These are phyloP conservation scores for Sicyos edulis DNA, from an alignment of 306 rosid species.

Conservation along the genomic window DNA sequence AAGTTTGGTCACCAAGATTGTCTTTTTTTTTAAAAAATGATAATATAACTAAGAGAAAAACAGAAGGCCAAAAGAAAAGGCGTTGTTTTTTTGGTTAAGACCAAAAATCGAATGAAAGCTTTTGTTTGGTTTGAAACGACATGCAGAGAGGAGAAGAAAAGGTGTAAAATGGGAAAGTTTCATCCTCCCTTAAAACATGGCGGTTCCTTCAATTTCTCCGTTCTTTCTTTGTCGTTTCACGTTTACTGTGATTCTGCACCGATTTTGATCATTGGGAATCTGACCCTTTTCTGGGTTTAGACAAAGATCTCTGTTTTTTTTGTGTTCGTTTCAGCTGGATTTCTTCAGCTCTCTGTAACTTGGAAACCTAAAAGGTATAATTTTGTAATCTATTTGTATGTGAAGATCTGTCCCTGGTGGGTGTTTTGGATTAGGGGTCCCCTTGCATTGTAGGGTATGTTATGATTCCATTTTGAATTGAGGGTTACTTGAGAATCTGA, in stretches of 20 bases:
- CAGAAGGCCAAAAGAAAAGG: not conserved
- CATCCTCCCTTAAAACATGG: conserved; percentile 26
- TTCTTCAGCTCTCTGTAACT: not conserved
- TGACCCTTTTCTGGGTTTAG: conserved; percentile 8
- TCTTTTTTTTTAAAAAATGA: too few relatives aligned
- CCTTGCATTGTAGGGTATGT: not conserved
- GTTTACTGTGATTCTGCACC: not conserved
- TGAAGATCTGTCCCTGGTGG: conserved; percentile 5
- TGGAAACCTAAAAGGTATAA: not conserved
- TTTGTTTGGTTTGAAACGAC: not conserved
- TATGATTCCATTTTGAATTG: not conserved
- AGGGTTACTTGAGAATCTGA: not conserved
- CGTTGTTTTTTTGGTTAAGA: not conserved
- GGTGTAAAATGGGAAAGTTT: conserved; percentile 16
- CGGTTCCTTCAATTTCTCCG: conserved; percentile 14
- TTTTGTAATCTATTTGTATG: not conserved
- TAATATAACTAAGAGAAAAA: not conserved
- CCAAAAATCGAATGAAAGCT: not conserved
- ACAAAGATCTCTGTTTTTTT: not conserved
- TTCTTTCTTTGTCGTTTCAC: conserved; percentile 13
- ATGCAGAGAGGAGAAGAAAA: conserved; percentile 14
- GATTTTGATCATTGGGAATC: not conserved
- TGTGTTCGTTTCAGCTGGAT: not conserved
- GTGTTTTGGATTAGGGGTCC: conserved; percentile 13
- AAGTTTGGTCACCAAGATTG: not conserved